Percentiles rank a stretch among this genome's conserved stretches.
Conservation (phyloP, 1,139 yeast genomes). For the Yamadazyma membranifaciens region DNA sequence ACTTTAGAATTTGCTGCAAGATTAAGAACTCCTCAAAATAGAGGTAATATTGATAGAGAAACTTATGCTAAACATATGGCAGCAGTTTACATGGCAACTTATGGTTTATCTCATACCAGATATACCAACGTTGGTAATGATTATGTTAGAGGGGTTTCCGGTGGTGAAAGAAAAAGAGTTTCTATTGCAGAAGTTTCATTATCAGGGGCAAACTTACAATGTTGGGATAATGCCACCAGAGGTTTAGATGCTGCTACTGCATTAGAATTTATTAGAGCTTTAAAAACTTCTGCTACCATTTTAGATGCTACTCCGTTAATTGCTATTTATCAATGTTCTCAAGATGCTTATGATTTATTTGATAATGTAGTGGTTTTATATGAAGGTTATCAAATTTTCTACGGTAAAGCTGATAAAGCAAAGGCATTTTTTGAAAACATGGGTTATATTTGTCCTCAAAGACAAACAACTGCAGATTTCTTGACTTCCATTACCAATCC, state of each 20-base stretch:
- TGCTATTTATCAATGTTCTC: slow-evolving; percentile 67
- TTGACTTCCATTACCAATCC: slow-evolving; percentile 58
- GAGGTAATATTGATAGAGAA: slow-evolving; percentile 37
- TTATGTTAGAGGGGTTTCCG: slow-evolving; percentile 38
- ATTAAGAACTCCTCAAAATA: slow-evolving; percentile 38
- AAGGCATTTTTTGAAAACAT: slow-evolving; percentile 39
- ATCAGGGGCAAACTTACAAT: slow-evolving; percentile 44
- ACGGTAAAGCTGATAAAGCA: slow-evolving; percentile 54
- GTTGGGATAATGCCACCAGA: slow-evolving; percentile 76
- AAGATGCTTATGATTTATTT: slow-evolving; percentile 58
- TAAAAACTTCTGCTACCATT: slow-evolving; percentile 58
- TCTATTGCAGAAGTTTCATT: slow-evolving; percentile 42
- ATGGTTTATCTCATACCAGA: slow-evolving; percentile 33
- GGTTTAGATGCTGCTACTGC: slow-evolving; percentile 75
- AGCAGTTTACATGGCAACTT: slow-evolving; percentile 40
- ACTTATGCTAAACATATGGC: slow-evolving; percentile 42
- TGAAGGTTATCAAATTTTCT: slow-evolving; percentile 75
- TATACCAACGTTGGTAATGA: slow-evolving; percentile 36
- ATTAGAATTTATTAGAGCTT: slow-evolving; percentile 58
- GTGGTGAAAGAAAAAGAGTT: slow-evolving; percentile 45
- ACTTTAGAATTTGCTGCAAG: slow-evolving; percentile 45
- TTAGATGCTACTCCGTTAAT: slow-evolving; percentile 56
- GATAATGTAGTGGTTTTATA: slow-evolving; percentile 72
- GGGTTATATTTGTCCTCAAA: slow-evolving; percentile 61
- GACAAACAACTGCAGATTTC: slow-evolving; percentile 82